Percentiles rank a stretch among this genome's conserved stretches.
These are phyloP conservation scores for Penicillium odoratum DNA, from an alignment of 495 filamentous ascomycete species.

Conservation along the genomic window DNA sequence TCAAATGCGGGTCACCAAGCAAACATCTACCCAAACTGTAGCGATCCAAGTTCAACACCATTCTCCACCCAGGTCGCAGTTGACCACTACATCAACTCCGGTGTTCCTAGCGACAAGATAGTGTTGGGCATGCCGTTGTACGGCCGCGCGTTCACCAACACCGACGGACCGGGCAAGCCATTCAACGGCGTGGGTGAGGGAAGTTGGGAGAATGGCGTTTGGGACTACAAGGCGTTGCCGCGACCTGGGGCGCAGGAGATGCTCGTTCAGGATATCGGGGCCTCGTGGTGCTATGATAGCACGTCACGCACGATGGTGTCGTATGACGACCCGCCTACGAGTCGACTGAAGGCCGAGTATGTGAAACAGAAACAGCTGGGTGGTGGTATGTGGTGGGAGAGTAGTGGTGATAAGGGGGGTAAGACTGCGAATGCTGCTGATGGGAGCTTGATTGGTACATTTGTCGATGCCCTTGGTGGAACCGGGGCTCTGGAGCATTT, in stretches of 20 bases:
- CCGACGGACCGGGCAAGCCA: constrained; percentile 67
- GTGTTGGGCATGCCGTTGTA: constrained; percentile 87
- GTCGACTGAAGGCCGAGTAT: constrained; percentile 63
- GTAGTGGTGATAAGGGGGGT: constrained; percentile 68
- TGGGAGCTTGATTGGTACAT: constrained; percentile 62
- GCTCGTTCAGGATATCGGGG: constrained; percentile 41
- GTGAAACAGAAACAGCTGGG: constrained; percentile 65
- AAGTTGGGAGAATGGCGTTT: constrained; percentile 77
- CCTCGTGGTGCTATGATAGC: constrained; percentile 73
- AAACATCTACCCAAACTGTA: constrained; percentile 62
- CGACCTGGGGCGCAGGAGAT: constrained; percentile 41
- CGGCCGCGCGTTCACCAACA: constrained; percentile 77
- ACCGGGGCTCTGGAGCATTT: constrained; percentile 52
- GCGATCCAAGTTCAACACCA: constrained; percentile 59
- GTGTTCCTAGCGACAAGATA: constrained; percentile 68
- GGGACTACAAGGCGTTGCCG: constrained; percentile 73
- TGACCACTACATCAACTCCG: constrained; percentile 61
- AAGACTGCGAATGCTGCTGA: constrained; percentile 42
- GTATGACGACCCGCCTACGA: constrained; percentile 70
- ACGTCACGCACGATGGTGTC: constrained; percentile 62
- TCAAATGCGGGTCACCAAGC: constrained; percentile 72
- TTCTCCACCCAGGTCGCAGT: constrained; percentile 48
- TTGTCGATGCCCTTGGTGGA: constrained; percentile 54
- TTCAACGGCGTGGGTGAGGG: constrained; percentile 68
- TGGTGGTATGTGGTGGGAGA: constrained; percentile 96